Evolutionary conservation across 192 early-diverging fungal genomes (phyloP), one percentile per base, ranked within the genome.

Genomic region (Chytriomyces confervae): DNA sequence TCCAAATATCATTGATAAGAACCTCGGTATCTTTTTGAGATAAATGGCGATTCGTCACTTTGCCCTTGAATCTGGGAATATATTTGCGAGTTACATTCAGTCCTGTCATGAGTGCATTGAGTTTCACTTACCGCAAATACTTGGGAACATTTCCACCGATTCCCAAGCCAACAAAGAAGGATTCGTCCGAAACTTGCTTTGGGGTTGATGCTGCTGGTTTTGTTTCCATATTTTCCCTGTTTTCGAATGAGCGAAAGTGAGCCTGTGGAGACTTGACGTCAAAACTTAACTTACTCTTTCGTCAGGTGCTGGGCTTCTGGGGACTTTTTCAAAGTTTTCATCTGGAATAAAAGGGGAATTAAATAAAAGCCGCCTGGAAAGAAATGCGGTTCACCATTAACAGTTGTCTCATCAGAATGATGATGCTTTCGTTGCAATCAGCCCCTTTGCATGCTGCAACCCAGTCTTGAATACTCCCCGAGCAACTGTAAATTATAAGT

Each of bases 1-100:
- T 75, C 89, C 89, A 90, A 7, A 83, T 81, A 64, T 90, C 89
- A 24, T 78, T 81, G 29, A 89, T 78, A 18, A 90, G 70, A 27
- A 81, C 29, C 2, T 71, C 62, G 46, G 69, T 76, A 51, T 36
- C 36, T 4, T 36, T 36, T 36, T 36, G 36, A 4, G 36, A 36
- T 36, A 36, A 36, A 36, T 36, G 36, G 4, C 36, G 36, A 4
- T 36, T 36, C 4, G 24, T 45, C 64, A 66, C 44, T 45, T 45
- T 66, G 18, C 64, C 24, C 27, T 43, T 45, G 6, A 8, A 77
- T n/a, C 36, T 36, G 36, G 36, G 36, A 36, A 36, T 36, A 4
- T 4, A 36, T 36, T 36, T 36, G 36, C 36, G 36, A 36, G 4
- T 36, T 2, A 36, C 2, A 36, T 27, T 3, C 1, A 36, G 4